Conservation (phyloP, 148 eudicot genomes). For the Rhododendron simsii region DNA sequence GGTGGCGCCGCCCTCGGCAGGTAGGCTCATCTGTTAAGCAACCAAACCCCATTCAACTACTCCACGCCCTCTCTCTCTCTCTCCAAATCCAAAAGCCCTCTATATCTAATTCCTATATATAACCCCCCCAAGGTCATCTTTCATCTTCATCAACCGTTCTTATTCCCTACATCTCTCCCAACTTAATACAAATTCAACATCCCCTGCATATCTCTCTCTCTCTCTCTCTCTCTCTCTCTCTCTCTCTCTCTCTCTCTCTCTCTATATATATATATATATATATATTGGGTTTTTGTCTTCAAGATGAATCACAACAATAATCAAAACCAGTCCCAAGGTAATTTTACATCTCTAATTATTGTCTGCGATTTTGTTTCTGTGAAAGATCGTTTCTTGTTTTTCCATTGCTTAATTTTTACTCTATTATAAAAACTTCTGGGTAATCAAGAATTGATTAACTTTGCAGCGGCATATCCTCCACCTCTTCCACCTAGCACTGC, state of each 20-base stretch:
- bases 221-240: too few species aligned
- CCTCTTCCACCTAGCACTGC: background rate
- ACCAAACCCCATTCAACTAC: too few species aligned
- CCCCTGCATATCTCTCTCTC: background rate
- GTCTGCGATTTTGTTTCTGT: background rate
- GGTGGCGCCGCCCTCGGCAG: too few species aligned
- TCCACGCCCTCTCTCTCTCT: background rate
- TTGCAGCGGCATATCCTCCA: constrained; percentile 12
- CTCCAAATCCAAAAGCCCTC: too few species aligned
- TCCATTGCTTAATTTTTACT: background rate
- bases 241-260: background rate
- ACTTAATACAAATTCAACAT: background rate
- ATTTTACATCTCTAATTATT: too few species aligned
- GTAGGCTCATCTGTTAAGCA: too few species aligned
- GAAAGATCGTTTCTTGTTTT: background rate
- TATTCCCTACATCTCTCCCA: background rate
- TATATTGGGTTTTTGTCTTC: background rate
- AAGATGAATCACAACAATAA: constrained; percentile 4
- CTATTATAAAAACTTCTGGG: background rate
- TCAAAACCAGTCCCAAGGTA: constrained; percentile 8
- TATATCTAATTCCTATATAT: background rate
- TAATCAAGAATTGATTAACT: background rate
- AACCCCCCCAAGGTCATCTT: background rate
- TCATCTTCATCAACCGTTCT: background rate
- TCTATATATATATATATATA: too few species aligned